phyloP scores from a whole-genome alignment of 331 rosid genomes.

The Cucumis variabilis region DNA sequence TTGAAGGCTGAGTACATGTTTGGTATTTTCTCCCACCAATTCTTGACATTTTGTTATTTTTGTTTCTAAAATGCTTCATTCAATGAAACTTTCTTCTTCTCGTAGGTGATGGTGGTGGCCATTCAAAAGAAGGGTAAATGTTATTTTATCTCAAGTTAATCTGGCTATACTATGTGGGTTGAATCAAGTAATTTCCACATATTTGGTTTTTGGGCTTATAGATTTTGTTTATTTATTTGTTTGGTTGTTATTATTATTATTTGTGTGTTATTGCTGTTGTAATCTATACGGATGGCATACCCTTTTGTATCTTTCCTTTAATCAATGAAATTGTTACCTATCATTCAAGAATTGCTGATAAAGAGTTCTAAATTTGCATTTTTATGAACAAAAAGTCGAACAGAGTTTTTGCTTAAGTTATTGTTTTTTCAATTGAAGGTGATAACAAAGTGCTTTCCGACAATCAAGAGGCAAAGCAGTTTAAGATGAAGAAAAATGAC shows the following conservation, averaged over 20 bases:
- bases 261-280: too few species aligned
- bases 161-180: slow-evolving; percentile 74
- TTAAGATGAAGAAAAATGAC: slow-evolving; percentile 48
- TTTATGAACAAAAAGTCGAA: not conserved
- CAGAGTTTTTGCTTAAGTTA: slow-evolving; percentile 22
- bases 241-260: too few species aligned
- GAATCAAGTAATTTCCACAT: slow-evolving; percentile 59
- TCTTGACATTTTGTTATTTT: too few species aligned
- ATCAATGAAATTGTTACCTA: not conserved
- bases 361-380: not conserved
- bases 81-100: too few species aligned
- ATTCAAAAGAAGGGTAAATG: too few species aligned
- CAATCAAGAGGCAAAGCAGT: slow-evolving; percentile 52
- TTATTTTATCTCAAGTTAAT: too few species aligned
- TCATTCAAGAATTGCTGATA: not conserved
- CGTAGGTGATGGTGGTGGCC: too few species aligned
- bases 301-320: not conserved
- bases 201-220: not conserved
- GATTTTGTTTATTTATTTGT: too few species aligned
- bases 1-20: too few species aligned
- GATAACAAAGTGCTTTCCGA: slow-evolving; percentile 49
- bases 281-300: not conserved
- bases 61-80: too few species aligned
- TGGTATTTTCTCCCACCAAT: too few species aligned
- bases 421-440: slow-evolving; percentile 42